A percentile compares a stretch with the other conserved stretches of the same genome.
Conservation (phyloP, 192 early-diverging fungal species). For the Coemansia sp. region DNA sequence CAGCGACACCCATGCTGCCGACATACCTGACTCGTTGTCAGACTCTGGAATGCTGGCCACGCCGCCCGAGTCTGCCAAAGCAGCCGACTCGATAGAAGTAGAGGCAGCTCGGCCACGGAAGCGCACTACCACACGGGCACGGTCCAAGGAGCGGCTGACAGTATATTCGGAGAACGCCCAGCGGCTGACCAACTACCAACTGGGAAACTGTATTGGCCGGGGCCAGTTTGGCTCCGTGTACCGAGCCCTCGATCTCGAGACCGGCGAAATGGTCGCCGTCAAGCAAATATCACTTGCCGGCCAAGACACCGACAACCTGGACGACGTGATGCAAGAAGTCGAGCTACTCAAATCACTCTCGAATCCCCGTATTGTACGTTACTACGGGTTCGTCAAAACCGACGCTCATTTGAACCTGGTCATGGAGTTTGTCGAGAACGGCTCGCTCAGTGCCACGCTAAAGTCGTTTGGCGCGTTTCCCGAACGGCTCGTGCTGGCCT, state of each 20-base stretch:
- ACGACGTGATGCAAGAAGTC: conserved; percentile 84
- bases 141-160: conserved; percentile 51
- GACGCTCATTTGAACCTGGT: conserved; percentile 75
- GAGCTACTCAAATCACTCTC: conserved; percentile 79
- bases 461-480: conserved; percentile 89
- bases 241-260: conserved; percentile 74
- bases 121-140: conserved; percentile 20
- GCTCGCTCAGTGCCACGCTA: conserved; percentile 80
- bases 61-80: conserved; percentile 5
- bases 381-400: conserved; percentile 75
- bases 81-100: background rate
- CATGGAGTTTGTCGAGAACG: conserved; percentile 90
- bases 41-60: background rate
- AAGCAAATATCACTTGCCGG: conserved; percentile 80
- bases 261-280: conserved; percentile 80
- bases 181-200: conserved; percentile 56
- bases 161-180: conserved; percentile 42
- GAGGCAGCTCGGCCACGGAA: conserved; percentile 14
- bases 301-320: conserved; percentile 61
- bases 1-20: background rate
- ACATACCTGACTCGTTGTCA: background rate
- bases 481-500: conserved; percentile 82
- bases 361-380: conserved; percentile 82
- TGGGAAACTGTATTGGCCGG: conserved; percentile 86
- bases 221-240: conserved; percentile 91